These are phyloP conservation scores for Rhinocladiella similis DNA, from an alignment of 2,329 filamentous ascomycete genomes.

Conservation along the genomic window DNA sequence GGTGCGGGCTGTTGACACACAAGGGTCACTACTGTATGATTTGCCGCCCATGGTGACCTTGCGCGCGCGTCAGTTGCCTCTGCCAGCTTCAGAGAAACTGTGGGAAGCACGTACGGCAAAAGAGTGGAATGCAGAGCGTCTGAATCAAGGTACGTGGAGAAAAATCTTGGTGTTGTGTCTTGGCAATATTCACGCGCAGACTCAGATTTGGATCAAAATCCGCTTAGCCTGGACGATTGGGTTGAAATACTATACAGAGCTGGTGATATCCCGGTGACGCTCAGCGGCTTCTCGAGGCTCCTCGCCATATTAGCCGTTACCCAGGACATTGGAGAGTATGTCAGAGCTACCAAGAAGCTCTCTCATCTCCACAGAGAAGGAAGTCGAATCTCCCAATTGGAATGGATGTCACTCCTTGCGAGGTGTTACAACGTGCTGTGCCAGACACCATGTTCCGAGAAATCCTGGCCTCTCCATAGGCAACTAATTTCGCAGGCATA, in stretches of 20 bases:
- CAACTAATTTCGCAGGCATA: conserved; percentile 1
- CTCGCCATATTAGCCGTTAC: not conserved
- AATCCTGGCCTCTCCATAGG: not conserved
- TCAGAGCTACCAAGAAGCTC: not conserved
- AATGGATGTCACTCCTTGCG: not conserved
- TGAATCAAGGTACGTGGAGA: not conserved
- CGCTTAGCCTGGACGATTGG: not conserved
- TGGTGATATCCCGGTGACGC: not conserved
- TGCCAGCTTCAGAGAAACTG: not conserved
- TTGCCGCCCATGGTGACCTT: not conserved
- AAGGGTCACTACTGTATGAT: not conserved
- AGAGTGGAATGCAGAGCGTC: conserved; percentile 1
- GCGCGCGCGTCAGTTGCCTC: not conserved
- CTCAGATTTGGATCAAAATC: not conserved
- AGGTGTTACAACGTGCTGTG: not conserved
- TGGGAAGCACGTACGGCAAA: not conserved
- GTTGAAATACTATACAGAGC: conserved; percentile 1
- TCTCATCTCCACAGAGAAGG: not conserved
- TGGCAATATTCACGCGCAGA: not conserved
- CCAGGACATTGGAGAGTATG: not conserved
- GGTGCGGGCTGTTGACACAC: not conserved
- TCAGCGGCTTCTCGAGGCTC: conserved; percentile 2
- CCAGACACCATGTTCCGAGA: not conserved
- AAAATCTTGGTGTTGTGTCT: too few species aligned
- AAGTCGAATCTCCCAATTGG: not conserved